phyloP scores from a whole-genome alignment of 345 rosid genomes.

The Mangifera indica region DNA sequence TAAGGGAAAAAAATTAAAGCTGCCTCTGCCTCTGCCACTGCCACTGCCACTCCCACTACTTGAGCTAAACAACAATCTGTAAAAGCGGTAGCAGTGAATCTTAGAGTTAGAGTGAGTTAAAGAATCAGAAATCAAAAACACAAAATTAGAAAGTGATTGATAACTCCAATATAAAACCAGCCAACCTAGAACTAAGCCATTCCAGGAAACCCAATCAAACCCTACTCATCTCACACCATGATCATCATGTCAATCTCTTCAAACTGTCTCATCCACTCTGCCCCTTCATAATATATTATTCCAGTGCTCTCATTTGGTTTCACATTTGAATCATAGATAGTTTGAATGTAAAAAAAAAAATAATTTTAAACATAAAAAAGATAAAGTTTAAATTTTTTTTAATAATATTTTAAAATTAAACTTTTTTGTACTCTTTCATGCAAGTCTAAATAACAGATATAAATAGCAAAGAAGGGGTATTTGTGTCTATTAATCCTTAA shows the following conservation, averaged over 20 bases:
- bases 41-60: too few species aligned
- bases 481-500: conserved; percentile 1
- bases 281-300: neutral
- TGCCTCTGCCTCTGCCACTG: too few species aligned
- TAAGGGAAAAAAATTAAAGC: neutral
- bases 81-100: neutral
- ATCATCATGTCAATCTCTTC: neutral
- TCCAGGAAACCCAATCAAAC: neutral
- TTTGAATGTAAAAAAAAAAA: too few species aligned
- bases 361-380: too few species aligned
- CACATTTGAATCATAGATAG: too few species aligned
- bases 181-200: conserved; percentile 20
- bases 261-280: neutral
- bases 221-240: too few species aligned
- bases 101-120: neutral
- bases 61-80: too few species aligned
- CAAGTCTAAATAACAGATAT: too few species aligned
- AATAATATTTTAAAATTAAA: too few species aligned
- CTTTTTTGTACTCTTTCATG: too few species aligned
- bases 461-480: too few species aligned
- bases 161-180: conserved; percentile 4
- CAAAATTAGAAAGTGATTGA: neutral
- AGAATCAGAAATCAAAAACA: neutral
- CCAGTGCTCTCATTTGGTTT: neutral
- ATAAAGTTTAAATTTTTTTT: too few species aligned